Conservation (phyloP, 495 filamentous ascomycete species). For the Penicillium taxi region DNA sequence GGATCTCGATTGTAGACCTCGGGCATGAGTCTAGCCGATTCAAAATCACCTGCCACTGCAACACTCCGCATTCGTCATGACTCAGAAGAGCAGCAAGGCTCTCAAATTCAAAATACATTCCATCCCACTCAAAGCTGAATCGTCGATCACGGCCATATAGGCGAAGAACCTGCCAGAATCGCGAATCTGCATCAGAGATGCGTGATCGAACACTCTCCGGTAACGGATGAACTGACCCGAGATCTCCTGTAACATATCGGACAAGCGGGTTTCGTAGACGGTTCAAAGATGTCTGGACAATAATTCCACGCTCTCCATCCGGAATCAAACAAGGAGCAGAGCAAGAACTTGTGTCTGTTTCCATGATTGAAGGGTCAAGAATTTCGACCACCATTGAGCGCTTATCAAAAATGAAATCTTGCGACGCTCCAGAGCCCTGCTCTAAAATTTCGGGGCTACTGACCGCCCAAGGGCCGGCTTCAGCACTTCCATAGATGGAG, state of each 20-base stretch:
- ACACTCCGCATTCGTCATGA: slow-evolving; percentile 13
- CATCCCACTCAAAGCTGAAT: slow-evolving; percentile 28
- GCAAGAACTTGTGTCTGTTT: too few relatives aligned
- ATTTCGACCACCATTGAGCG: slow-evolving; percentile 25
- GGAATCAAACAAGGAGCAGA: too few relatives aligned
- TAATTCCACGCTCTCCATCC: slow-evolving; percentile 18
- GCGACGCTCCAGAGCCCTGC: too few relatives aligned
- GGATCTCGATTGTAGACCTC: slow-evolving; percentile 6
- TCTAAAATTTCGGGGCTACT: too few relatives aligned
- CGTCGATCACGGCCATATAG: slow-evolving; percentile 28
- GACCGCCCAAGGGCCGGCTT: neutral
- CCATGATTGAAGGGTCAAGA: slow-evolving; percentile 11
- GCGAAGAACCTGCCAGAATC: slow-evolving; percentile 15
- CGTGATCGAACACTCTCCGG: slow-evolving; percentile 1
- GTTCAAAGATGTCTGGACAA: slow-evolving; percentile 31
- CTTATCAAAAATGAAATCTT: slow-evolving; percentile 29
- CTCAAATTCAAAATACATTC: slow-evolving; percentile 25
- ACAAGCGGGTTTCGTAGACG: slow-evolving; percentile 31
- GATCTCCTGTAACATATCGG: slow-evolving; percentile 31
- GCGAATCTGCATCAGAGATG: slow-evolving; percentile 3
- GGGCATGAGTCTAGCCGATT: slow-evolving; percentile 5
- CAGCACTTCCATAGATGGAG: neutral
- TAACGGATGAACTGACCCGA: slow-evolving; percentile 26
- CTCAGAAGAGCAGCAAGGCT: slow-evolving; percentile 9
- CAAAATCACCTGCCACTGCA: slow-evolving; percentile 34